A percentile compares a stretch with the other conserved stretches of the same genome.
Evolutionary conservation across 768 basidiomycete species (phyloP).

Genomic region (Phaeotremella skinneri): DNA sequence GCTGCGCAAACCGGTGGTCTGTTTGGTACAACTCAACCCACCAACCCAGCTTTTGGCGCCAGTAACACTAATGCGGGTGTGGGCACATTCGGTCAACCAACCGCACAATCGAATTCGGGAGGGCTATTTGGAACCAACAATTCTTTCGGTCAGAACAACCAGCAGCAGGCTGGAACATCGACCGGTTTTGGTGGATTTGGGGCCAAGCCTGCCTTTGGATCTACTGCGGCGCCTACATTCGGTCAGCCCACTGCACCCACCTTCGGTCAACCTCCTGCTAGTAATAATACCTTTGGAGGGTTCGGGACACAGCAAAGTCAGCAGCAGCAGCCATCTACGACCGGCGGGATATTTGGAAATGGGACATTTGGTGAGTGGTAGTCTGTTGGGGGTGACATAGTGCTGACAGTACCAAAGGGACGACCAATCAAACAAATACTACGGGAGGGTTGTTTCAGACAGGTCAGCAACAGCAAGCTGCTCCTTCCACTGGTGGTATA

Average conservation of each 20-base stretch:
- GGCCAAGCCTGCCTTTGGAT: constrained; percentile 7
- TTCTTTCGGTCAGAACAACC: background rate
- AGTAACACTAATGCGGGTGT: background rate
- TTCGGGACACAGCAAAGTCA: constrained; percentile 39
- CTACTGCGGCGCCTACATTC: constrained; percentile 17
- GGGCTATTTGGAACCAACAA: background rate
- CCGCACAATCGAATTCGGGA: background rate
- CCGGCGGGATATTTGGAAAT: constrained; percentile 39
- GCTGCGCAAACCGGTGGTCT: constrained; percentile 52
- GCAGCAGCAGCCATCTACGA: constrained; percentile 45
- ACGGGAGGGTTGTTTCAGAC: constrained; percentile 45
- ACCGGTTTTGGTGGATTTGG: constrained; percentile 5
- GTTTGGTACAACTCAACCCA: constrained; percentile 55
- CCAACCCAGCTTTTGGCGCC: constrained; percentile 1
- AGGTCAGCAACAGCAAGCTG: constrained; percentile 22
- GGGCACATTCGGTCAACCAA: background rate
- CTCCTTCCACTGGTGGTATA: constrained; percentile 43
- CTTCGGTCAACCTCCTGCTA: constrained; percentile 23
- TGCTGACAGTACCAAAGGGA: constrained; percentile 12
- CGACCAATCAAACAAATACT: constrained; percentile 14
- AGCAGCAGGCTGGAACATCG: background rate
- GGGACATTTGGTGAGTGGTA: constrained; percentile 31
- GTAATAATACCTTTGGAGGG: constrained; percentile 26
- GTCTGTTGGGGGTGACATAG: constrained; percentile 33
- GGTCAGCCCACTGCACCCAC: constrained; percentile 50